Evolutionary conservation across 257 asterid genomes (phyloP).

Genomic region (Ligustrum vulgare): DNA sequence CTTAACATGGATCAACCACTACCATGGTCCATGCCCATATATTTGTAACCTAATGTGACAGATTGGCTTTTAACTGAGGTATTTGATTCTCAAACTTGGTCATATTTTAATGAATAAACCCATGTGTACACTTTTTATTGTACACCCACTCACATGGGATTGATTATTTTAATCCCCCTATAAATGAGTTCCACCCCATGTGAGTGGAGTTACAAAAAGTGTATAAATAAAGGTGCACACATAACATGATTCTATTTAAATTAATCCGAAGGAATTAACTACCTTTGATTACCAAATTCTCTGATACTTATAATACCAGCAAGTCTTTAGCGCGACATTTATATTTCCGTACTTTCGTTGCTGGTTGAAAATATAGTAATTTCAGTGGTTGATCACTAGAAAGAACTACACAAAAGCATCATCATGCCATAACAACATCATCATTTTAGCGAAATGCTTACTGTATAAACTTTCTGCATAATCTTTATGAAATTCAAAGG

Average conservation of each 20-base stretch:
- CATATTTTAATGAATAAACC: neutral
- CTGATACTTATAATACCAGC: too few relatives aligned
- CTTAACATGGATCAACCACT: neutral
- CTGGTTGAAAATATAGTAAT: neutral
- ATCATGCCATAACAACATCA: neutral
- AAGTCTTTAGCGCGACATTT: neutral
- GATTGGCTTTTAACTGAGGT: too few relatives aligned
- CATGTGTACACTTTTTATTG: too few relatives aligned
- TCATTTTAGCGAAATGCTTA: neutral
- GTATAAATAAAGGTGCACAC: too few relatives aligned
- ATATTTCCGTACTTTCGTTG: neutral
- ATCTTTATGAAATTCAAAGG: neutral
- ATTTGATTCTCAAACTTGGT: slow-evolving; percentile 3
- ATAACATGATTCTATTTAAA: too few relatives aligned
- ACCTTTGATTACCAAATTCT: neutral
- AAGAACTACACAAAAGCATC: neutral
- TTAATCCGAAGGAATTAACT: neutral
- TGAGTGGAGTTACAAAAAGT: too few relatives aligned
- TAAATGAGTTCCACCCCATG: too few relatives aligned
- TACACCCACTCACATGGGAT: too few relatives aligned
- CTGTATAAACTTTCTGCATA: neutral
- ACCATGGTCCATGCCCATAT: neutral
- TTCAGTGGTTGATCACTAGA: neutral
- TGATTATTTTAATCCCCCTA: too few relatives aligned
- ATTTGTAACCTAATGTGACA: neutral